Percentiles rank a stretch among this genome's conserved stretches.
Conservation (phyloP, 2,329 filamentous ascomycete genomes). For the Remersonia thermophila region DNA sequence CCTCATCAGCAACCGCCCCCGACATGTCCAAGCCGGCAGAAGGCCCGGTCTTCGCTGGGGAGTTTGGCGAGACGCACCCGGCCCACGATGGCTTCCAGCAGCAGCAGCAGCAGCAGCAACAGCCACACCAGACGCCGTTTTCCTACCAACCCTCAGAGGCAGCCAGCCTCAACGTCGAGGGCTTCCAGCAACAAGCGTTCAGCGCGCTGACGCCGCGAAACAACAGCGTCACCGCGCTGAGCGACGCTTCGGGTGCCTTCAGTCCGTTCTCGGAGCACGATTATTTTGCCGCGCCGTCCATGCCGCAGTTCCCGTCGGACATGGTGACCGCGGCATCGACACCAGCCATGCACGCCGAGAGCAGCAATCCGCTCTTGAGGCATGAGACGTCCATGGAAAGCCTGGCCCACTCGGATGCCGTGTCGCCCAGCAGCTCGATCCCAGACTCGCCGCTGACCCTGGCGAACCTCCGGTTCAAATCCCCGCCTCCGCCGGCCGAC, state of each 20-base stretch:
- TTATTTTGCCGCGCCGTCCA: constrained; percentile 10
- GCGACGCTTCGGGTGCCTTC: constrained; percentile 5
- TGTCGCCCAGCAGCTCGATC: constrained; percentile 22
- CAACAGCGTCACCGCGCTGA: constrained; percentile 3
- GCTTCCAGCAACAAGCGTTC: constrained; percentile 4
- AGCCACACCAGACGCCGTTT: constrained; percentile 8
- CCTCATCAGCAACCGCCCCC: constrained; percentile 2
- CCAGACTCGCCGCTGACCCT: constrained; percentile 20
- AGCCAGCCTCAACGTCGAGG: not conserved
- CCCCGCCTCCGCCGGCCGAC: constrained; percentile 37
- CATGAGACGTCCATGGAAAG: constrained; percentile 12
- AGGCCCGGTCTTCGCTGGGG: constrained; percentile 1
- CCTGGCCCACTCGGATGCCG: constrained; percentile 15
- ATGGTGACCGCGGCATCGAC: constrained; percentile 11
- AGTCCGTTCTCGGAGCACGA: constrained; percentile 10
- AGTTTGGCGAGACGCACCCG: constrained; percentile 6
- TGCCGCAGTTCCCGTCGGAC: constrained; percentile 14
- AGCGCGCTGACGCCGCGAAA: constrained; percentile 1
- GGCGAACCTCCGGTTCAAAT: constrained; percentile 30
- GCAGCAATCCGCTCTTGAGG: constrained; percentile 3
- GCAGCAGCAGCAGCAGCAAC: too few relatives aligned
- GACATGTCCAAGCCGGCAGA: constrained; percentile 2
- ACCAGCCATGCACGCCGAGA: not conserved
- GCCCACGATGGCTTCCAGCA: constrained; percentile 9
- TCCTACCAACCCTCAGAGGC: constrained; percentile 5